Evolutionary conservation across 768 basidiomycete genomes (phyloP).

Genomic region (Calocybe cyanea): DNA sequence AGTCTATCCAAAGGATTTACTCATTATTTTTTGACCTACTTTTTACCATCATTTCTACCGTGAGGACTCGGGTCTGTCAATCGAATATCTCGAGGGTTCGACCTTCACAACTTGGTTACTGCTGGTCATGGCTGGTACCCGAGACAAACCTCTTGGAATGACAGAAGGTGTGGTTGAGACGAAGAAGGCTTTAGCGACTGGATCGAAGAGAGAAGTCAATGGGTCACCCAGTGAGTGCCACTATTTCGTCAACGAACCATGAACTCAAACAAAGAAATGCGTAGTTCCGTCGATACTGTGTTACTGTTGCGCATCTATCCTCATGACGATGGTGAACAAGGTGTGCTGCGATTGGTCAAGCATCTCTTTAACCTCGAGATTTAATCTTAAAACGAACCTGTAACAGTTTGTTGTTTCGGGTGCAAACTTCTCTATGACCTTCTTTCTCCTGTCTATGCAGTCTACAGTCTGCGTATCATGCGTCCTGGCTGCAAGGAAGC

Average conservation of each 20-base stretch:
- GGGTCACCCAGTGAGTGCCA: constrained; percentile 22
- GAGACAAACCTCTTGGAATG: constrained; percentile 3
- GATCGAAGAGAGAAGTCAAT: constrained; percentile 23
- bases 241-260: background rate
- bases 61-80: too few relatives aligned
- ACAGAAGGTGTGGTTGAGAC: constrained; percentile 26
- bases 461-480: constrained; percentile 81
- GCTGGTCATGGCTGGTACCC: constrained; percentile 6
- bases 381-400: too few relatives aligned
- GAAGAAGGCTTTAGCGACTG: constrained; percentile 34
- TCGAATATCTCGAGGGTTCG: too few relatives aligned
- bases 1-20: too few relatives aligned
- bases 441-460: constrained; percentile 89
- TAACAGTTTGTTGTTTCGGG: constrained; percentile 96
- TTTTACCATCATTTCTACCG: too few relatives aligned
- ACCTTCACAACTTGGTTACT: background rate
- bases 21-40: too few relatives aligned
- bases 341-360: constrained; percentile 35
- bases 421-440: constrained; percentile 92
- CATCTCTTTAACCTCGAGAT: too few relatives aligned
- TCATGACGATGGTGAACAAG: constrained; percentile 98
- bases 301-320: constrained; percentile 89
- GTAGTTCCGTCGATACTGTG: constrained; percentile 80
- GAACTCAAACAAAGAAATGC: background rate
- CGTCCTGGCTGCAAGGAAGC: constrained; percentile 68